These are phyloP conservation scores for Margaritispora aquatica DNA, from an alignment of 495 filamentous ascomycete species.

Conservation along the genomic window DNA sequence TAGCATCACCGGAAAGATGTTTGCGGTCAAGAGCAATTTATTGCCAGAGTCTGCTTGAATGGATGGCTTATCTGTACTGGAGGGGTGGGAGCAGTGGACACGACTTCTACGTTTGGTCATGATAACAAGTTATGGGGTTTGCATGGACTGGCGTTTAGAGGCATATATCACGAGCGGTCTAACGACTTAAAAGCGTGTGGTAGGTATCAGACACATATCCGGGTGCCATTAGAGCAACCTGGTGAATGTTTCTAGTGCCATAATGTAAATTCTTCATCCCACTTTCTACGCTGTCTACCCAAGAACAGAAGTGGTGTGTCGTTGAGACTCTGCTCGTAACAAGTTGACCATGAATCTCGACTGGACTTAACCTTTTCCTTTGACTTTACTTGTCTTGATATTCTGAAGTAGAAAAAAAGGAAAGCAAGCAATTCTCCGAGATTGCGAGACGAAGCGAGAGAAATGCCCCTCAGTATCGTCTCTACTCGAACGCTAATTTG, in stretches of 20 bases:
- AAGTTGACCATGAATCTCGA: no score
- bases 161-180: neutral
- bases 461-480: neutral
- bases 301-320: no score
- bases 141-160: slow-evolving; percentile 24
- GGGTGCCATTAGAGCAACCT: neutral
- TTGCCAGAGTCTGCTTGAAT: slow-evolving; percentile 35
- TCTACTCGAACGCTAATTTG: neutral
- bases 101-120: slow-evolving; percentile 20
- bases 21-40: slow-evolving; percentile 77
- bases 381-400: no score
- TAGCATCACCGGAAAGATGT: slow-evolving; percentile 91
- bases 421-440: neutral
- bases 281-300: neutral
- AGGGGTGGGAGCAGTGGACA: slow-evolving; percentile 17
- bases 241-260: neutral
- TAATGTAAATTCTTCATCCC: neutral
- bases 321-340: no score
- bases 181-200: neutral
- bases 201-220: neutral
- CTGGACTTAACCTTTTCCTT: no score
- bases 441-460: neutral
- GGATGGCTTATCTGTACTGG: neutral
- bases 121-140: slow-evolving; percentile 13
- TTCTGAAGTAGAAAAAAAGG: no score